Evolutionary conservation across 768 basidiomycete genomes (phyloP), one percentile per base, ranked within the genome.

Genomic region (Mycena vulgaris): DNA sequence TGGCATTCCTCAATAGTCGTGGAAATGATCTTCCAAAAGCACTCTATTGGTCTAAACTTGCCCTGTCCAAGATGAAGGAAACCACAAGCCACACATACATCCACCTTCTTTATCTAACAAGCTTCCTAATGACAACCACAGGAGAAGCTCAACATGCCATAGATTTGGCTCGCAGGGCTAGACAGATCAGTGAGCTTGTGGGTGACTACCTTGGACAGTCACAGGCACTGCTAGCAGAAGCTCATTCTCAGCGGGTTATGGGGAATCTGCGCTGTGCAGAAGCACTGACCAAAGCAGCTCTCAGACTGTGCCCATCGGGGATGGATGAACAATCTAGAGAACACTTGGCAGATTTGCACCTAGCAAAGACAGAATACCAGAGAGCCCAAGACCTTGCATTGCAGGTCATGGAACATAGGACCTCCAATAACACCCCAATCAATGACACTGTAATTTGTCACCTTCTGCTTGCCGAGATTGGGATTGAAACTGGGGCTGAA

Each of bases 1-100:
- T 51, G 49, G 49, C 49, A 51, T 51, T 51, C 27, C 49, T 51
- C 49, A 27, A 51, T 51, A 27, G 28, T 51, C 49, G 49, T 51
- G 23, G 27, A 51, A 51, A 51, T 30, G 28, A 51, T 51, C 28
- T 51, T 51, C 49, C 10, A 10, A 9, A 51, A 51, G 49, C 49
- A 30, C 49, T 51, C 13, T 19, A 51, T 51, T 51, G 49, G 49
- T 51, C 25, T 27, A 19, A 51, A 51, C 28, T 51, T 3, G 28
- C 49, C 49, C n/a, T 51, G 1, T 51, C 49, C 28, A 7, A 51
- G 28, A 1, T 16, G 11, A 11, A 51, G 49, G 49, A 27, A 25
- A 51, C 25, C 8, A 51, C 49, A 1, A 51, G 49, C 19, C 49
- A 1, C 8, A 51, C 19, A 51, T 9, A 51, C 25, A 11, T 4